Base-by-base conservation (phyloP, 1,284 basidiomycete species). In the Apiotrichum montevideense region DNA sequence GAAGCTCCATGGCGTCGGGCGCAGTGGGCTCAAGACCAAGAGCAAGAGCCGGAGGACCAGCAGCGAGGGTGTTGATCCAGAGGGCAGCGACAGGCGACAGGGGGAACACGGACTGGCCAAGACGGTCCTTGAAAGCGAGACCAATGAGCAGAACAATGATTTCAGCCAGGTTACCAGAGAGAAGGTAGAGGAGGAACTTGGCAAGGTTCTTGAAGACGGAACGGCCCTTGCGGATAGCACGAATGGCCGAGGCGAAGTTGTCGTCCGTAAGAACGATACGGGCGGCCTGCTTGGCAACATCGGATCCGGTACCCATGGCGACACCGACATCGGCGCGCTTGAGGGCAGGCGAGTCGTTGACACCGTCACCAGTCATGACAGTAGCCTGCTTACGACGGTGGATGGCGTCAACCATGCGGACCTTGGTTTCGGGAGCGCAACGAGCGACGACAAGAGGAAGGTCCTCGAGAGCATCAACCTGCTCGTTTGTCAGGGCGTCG, bases 101-200 rank as follows among this genome's bases (percentile, higher is more conserved):
- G 54, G 95, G 95, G 76, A 98, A 96, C 15, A 96, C 95, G 93
- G 98, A 96, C 66, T 95, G 95, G 56, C 98, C 81, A 47, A 98
- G 81, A 32, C 98, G 95, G 3, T 95, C 98, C 65, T 98, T 78
- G 82, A 98, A 98, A 1, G 81, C 83, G 13, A 88, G 78, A 10
- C 86, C 86, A 57, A 87, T 79, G 55, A 87, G 75, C 77, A 98
- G 98, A 70, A 84, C 90, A 71, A 98, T 93, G 63, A 98, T 95
- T 76, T 97, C 94, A 61, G 95, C 94, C 71, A 98, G 98, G 80
- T 98, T 98, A 58, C 90, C 94, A 44, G 92, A 96, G 77, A 98
- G 80, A 53, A 81, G 65, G 68, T 83, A 78, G 52, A 69, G 73
- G 53, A 66, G 69, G 56, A 79, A 79, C 59, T 78, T 78, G 35